Base-by-base conservation (phyloP, 1,284 basidiomycete species). In the Volvariella volvacea region DNA sequence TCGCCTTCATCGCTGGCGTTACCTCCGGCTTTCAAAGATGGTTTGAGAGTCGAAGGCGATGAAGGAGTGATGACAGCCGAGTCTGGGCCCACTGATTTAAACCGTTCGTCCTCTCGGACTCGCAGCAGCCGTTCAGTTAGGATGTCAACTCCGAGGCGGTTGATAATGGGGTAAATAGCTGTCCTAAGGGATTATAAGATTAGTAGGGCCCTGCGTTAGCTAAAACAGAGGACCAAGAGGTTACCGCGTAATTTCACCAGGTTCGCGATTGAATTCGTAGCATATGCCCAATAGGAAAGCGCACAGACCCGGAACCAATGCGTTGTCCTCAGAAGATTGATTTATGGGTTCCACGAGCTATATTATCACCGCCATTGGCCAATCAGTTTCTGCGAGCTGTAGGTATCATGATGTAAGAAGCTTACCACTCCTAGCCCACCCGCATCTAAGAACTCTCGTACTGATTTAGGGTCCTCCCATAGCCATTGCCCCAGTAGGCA, bases 261-360 rank as follows among this genome's bases (percentile, higher is more conserved):
- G 89, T 56, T 95, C 89, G 36, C 88, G 80, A 61, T 96, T 91
- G 70, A 88, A 96, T 64, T 96, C 92, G 62, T 99, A 99, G 62
- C 91, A 91, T 30, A 92, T 75, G 15, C 94, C 95, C 4, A 99
- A 78, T 3, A 98, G 69, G 71, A 97, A 95, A 0, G 92, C 85
- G 45, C 91, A 92, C 3, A 99, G 71, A 1, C 91, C 92, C 48
- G 95, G 93, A 2, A 98, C 81, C 17, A 97, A 69, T 2, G 83
- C 79, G 57, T 98, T 94, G 3, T 81, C 75, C 39, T 94, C 92
- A 3, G 84, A 82, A 0, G 83, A 81, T 65, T 95, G 92, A 43
- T 94, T 94, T 50, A 96, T 88, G 1, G 92, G 92, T 61, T 96
- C 93, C 16, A 96, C 91, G 15, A 95, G 74, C 91, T 94, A 52